A percentile compares a stretch with the other conserved stretches of the same genome.
Evolutionary conservation across 345 rosid genomes (phyloP).

Genomic region (Sisymbrium irio): DNA sequence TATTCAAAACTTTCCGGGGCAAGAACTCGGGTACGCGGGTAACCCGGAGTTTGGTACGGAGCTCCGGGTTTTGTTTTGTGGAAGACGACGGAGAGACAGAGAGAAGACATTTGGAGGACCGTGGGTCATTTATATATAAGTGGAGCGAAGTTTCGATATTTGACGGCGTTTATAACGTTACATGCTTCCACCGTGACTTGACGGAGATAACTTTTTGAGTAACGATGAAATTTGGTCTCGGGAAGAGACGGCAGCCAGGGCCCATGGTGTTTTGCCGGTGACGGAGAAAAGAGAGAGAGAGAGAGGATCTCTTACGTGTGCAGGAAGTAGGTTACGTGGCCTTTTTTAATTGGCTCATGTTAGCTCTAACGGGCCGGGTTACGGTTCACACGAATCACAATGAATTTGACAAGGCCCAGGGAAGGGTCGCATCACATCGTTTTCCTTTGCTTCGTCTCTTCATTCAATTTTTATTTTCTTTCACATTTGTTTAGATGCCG

Average conservation of each 20-base stretch:
- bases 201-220: conserved; percentile 30
- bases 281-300: conserved; percentile 32
- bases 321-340: conserved; percentile 32
- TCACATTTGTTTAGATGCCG: neutral
- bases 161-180: conserved; percentile 25
- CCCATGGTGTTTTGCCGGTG: conserved; percentile 37
- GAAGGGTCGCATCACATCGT: conserved; percentile 29
- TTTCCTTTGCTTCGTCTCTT: neutral
- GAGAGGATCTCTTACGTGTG: conserved; percentile 27
- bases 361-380: conserved; percentile 18
- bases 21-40: conserved; percentile 10
- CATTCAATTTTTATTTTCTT: neutral
- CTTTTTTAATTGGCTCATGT: neutral
- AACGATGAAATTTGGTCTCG: conserved; percentile 34
- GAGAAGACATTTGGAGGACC: conserved; percentile 4
- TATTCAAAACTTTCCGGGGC: neutral
- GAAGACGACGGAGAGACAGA: conserved; percentile 18
- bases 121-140: conserved; percentile 25
- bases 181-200: conserved; percentile 21
- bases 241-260: conserved; percentile 36
- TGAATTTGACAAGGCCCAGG: neutral
- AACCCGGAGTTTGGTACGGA: conserved; percentile 7
- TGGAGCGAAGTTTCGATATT: neutral
- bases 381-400: conserved; percentile 9
- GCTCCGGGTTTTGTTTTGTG: conserved; percentile 11